A percentile compares a stretch with the other conserved stretches of the same genome.
Conservation (phyloP, 1,284 basidiomycete species). For the Marasmius tenuissimus region DNA sequence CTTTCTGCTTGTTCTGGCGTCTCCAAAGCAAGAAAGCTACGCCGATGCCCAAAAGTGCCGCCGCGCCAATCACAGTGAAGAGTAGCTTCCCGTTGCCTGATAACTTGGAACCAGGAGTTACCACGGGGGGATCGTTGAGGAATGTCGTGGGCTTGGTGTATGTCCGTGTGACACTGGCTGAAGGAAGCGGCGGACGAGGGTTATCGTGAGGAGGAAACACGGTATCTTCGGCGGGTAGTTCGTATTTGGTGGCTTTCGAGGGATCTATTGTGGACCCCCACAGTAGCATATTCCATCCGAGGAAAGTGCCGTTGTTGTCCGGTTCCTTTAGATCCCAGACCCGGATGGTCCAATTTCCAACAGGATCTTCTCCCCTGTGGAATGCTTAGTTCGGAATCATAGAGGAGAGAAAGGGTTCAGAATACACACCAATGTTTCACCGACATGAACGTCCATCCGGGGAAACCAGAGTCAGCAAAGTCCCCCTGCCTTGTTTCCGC, state of each 20-base stretch:
- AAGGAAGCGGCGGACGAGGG: constrained; percentile 31
- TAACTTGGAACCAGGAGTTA: constrained; percentile 22
- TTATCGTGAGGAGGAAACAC: constrained; percentile 55
- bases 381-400: constrained; percentile 16
- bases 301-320: constrained; percentile 74
- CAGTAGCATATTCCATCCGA: constrained; percentile 90
- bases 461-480: constrained; percentile 70
- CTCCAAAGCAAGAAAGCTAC: constrained; percentile 71
- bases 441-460: constrained; percentile 97
- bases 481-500: constrained; percentile 80
- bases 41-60: constrained; percentile 47
- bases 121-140: constrained; percentile 52
- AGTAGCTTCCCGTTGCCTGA: constrained; percentile 60
- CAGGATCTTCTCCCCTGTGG: constrained; percentile 85
- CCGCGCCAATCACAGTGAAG: constrained; percentile 63
- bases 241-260: constrained; percentile 63
- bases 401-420: background rate
- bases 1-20: constrained; percentile 48
- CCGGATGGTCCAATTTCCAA: constrained; percentile 88
- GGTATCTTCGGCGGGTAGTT: constrained; percentile 52
- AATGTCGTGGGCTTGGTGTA: constrained; percentile 85
- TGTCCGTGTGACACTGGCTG: constrained; percentile 45
- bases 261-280: constrained; percentile 89
- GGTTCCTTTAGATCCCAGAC: constrained; percentile 74
- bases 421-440: constrained; percentile 91